These are phyloP conservation scores for Tephrocybe sp. DNA, from an alignment of 768 basidiomycete species.

Conservation along the genomic window DNA sequence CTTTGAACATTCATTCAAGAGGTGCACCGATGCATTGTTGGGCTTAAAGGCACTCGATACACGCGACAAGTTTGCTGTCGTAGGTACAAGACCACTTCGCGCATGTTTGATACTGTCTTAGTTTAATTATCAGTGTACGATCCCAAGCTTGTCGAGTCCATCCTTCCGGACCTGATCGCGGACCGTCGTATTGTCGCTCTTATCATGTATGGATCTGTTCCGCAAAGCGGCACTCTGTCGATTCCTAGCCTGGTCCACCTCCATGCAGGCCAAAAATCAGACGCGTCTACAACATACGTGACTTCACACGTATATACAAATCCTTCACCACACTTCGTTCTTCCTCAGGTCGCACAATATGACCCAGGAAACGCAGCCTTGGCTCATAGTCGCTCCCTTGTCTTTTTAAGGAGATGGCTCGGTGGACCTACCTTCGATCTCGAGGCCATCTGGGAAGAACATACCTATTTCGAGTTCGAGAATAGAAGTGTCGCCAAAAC, in stretches of 20 bases:
- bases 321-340: conserved; percentile 39
- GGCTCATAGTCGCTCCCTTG: conserved; percentile 46
- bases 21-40: conserved; percentile 35
- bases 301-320: conserved; percentile 24
- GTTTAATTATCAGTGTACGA: conserved; percentile 34
- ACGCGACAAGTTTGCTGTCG: conserved; percentile 43
- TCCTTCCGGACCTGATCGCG: conserved; percentile 26
- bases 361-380: conserved; percentile 40
- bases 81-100: conserved; percentile 29
- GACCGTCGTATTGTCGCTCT: conserved; percentile 36
- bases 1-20: conserved; percentile 28
- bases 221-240: conserved; percentile 15
- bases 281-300: conserved; percentile 20
- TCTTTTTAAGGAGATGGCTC: conserved; percentile 43
- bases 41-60: conserved; percentile 36
- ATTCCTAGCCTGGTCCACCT: conserved; percentile 40
- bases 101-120: neutral
- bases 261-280: conserved; percentile 23
- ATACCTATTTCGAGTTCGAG: conserved; percentile 55
- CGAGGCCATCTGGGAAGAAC: conserved; percentile 63
- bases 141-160: conserved; percentile 21
- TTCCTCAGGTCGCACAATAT: conserved; percentile 41
- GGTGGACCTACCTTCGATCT: conserved; percentile 56
- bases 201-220: conserved; percentile 34
- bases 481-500: conserved; percentile 49